Evolutionary conservation across 305 asterid species (phyloP).

Genomic region (Andrographis paniculata): DNA sequence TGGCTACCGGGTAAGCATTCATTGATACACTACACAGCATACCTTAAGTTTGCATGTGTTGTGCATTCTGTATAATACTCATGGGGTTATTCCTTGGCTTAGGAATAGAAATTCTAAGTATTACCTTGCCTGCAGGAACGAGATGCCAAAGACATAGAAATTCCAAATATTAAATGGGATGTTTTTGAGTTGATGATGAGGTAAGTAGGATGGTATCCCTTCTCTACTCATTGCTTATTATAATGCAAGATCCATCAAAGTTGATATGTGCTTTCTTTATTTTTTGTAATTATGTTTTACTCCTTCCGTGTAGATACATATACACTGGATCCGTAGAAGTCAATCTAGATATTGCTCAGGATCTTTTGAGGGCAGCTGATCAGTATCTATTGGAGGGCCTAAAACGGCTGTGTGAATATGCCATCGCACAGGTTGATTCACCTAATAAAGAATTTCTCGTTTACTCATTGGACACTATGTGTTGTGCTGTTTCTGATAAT

Average conservation of each 20-base stretch:
- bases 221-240: no score
- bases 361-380: slow-evolving; percentile 92
- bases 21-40: no score
- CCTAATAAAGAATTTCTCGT: neutral
- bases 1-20: slow-evolving; percentile 99
- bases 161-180: slow-evolving; percentile 96
- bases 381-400: slow-evolving; percentile 98
- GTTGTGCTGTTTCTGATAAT: slow-evolving; percentile 19
- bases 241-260: no score
- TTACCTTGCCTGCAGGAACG: slow-evolving; percentile 54
- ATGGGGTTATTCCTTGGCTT: no score
- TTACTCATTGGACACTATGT: neutral
- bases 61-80: neutral
- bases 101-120: no score
- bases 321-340: slow-evolving; percentile 93
- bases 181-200: slow-evolving; percentile 99
- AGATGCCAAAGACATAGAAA: slow-evolving; percentile 95
- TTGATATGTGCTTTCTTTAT: no score
- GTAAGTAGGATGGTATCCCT: slow-evolving; percentile 28
- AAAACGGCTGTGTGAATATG: slow-evolving; percentile 82
- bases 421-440: slow-evolving; percentile 78
- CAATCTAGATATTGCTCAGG: slow-evolving; percentile 79
- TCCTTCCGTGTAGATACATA: slow-evolving; percentile 53
- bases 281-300: slow-evolving; percentile 8
- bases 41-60: neutral